A percentile compares a stretch with the other conserved stretches of the same genome.
phyloP scores from a whole-genome alignment of 1,284 basidiomycete species.

The Hymenochaete sp. region DNA sequence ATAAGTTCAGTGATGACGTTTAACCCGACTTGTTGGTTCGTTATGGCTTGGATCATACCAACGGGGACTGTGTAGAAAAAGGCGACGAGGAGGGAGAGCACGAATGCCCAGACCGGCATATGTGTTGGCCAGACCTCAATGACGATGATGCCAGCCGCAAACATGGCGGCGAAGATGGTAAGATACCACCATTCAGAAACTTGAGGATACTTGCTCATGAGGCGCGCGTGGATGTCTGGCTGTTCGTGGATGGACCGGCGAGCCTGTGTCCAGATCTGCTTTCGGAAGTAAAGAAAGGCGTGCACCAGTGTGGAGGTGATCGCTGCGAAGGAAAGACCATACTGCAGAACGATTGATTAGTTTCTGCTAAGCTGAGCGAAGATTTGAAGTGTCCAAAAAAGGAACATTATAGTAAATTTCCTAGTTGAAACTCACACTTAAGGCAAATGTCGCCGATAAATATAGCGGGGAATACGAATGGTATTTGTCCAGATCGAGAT shows the following conservation, averaged over 20 bases:
- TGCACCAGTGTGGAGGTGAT: slow-evolving; percentile 27
- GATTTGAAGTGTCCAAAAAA: background rate
- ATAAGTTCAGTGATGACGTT: slow-evolving; percentile 31
- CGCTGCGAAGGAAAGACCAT: slow-evolving; percentile 20
- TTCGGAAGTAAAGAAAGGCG: slow-evolving; percentile 30
- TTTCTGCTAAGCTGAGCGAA: too few species aligned
- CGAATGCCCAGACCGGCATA: slow-evolving; percentile 30
- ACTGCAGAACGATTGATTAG: too few species aligned
- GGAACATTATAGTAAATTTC: slow-evolving; percentile 24
- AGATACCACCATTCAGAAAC: slow-evolving; percentile 23
- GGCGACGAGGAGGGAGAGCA: slow-evolving; percentile 29
- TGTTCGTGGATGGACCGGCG: slow-evolving; percentile 19
- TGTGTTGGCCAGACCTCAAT: slow-evolving; percentile 24
- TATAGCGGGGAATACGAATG: slow-evolving; percentile 49
- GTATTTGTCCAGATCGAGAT: slow-evolving; percentile 46
- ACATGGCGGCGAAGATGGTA: slow-evolving; percentile 16
- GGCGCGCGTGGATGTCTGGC: slow-evolving; percentile 23
- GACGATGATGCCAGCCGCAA: slow-evolving; percentile 17
- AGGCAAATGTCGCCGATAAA: slow-evolving; percentile 58
- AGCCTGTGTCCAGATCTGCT: slow-evolving; percentile 28
- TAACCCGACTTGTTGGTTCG: slow-evolving; percentile 28
- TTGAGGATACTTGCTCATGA: slow-evolving; percentile 23
- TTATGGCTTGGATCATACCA: slow-evolving; percentile 32
- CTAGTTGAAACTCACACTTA: slow-evolving; percentile 32
- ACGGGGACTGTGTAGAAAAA: slow-evolving; percentile 31